phyloP scores from a whole-genome alignment of 352 stramenopile species.

The Phytophthora nicotianae region DNA sequence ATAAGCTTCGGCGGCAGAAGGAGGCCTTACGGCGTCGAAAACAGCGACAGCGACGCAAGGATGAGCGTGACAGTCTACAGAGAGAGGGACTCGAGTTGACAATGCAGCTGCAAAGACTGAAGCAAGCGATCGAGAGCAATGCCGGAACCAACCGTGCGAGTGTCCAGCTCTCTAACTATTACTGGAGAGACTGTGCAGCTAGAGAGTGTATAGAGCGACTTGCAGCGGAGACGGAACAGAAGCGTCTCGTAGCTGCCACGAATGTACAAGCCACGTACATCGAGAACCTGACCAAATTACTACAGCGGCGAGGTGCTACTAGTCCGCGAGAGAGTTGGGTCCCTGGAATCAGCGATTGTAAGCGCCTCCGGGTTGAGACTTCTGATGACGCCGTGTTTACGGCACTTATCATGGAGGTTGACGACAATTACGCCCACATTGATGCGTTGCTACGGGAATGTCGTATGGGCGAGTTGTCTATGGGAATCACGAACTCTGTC shows the following conservation, averaged over 20 bases:
- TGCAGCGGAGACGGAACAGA: constrained; percentile 7
- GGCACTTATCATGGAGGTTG: constrained; percentile 4
- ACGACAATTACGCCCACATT: constrained; percentile 9
- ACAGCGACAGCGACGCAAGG: constrained; percentile 3
- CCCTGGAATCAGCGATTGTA: neutral
- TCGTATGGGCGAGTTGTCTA: constrained; percentile 1
- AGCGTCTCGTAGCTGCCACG: neutral
- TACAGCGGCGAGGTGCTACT: neutral
- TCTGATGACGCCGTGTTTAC: constrained; percentile 1
- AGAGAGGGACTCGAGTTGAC: neutral
- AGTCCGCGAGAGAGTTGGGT: neutral
- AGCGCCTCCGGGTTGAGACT: neutral
- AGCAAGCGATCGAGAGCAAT: constrained; percentile 1
- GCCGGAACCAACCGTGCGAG: constrained; percentile 1
- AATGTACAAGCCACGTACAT: constrained; percentile 12
- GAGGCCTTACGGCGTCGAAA: neutral
- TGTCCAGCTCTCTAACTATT: constrained; percentile 2
- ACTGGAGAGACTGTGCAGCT: constrained; percentile 13
- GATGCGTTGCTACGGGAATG: constrained; percentile 7
- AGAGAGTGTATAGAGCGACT: neutral
- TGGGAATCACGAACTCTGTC: constrained; percentile 1
- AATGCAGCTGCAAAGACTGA: neutral
- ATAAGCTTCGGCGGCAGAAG: neutral
- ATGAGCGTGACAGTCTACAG: neutral
- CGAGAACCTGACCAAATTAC: constrained; percentile 1